Evolutionary conservation across 1,284 basidiomycete genomes (phyloP).

Genomic region (Fomitopsis schrenkii): DNA sequence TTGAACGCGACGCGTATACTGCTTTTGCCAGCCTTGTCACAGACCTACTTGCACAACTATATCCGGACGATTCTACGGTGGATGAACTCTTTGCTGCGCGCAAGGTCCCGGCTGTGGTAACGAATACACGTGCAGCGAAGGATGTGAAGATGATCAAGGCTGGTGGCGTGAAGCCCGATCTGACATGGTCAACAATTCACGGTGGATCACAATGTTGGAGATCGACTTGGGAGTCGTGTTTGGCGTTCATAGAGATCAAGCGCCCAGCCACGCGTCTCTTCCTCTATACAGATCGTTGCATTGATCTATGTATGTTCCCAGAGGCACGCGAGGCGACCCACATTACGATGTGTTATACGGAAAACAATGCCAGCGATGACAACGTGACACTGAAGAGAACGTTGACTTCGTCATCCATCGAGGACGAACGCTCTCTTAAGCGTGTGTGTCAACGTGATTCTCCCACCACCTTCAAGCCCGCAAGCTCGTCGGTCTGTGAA

Average conservation of each 20-base stretch:
- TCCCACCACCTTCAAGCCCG: not conserved
- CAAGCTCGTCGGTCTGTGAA: not conserved
- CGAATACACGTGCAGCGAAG: not conserved
- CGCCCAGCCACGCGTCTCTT: not conserved
- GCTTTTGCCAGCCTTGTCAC: not conserved
- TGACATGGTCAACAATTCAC: not conserved
- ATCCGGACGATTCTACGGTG: not conserved
- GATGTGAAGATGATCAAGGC: not conserved
- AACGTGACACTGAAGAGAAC: not conserved
- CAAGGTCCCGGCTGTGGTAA: not conserved
- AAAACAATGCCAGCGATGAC: not conserved
- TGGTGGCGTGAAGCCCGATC: not conserved
- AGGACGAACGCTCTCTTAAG: not conserved
- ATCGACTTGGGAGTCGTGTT: not conserved
- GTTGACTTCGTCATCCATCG: not conserved
- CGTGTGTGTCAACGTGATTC: not conserved
- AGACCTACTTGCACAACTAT: not conserved
- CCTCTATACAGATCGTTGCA: not conserved
- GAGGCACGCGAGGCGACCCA: not conserved
- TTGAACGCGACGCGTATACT: not conserved
- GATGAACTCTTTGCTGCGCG: not conserved
- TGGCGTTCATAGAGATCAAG: not conserved
- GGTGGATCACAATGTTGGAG: not conserved
- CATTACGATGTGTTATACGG: not conserved
- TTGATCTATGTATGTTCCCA: not conserved